Evolutionary conservation across 495 filamentous ascomycete genomes (phyloP).

Genomic region (Bombardia bombarda): DNA sequence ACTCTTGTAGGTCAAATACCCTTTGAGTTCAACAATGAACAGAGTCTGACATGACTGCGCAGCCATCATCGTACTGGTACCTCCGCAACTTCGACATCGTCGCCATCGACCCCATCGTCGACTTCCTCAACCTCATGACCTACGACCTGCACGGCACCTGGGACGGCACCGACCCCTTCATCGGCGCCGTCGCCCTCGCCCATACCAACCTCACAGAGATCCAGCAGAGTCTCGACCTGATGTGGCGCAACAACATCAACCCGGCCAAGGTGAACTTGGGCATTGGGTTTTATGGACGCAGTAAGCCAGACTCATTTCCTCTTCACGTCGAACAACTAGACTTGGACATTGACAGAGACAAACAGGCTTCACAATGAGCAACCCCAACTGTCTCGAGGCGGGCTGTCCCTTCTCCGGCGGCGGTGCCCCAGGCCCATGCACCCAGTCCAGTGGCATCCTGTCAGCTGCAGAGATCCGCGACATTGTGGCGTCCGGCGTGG

Average conservation of each 20-base stretch:
- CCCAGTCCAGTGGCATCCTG: slow-evolving; percentile 24
- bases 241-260: slow-evolving; percentile 43
- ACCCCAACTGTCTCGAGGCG: slow-evolving; percentile 6
- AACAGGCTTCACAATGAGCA: slow-evolving; percentile 8
- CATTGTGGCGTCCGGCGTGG: slow-evolving; percentile 13
- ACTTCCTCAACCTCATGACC: slow-evolving; percentile 52
- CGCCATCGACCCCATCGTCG: slow-evolving; percentile 28
- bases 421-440: slow-evolving; percentile 24
- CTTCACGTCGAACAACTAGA: no score
- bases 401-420: slow-evolving; percentile 20
- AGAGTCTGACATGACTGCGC: no score
- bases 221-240: slow-evolving; percentile 32
- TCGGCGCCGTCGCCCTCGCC: slow-evolving; percentile 18
- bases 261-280: slow-evolving; percentile 37
- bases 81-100: not conserved
- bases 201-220: slow-evolving; percentile 53
- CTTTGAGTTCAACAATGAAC: no score
- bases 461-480: slow-evolving; percentile 27
- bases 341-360: no score
- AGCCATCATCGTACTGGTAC: not conserved
- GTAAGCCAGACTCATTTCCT: not conserved
- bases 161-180: slow-evolving; percentile 7
- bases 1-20: no score
- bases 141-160: slow-evolving; percentile 40
- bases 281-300: slow-evolving; percentile 43